These are phyloP conservation scores for Fusarium sp. DNA, from an alignment of 2,329 filamentous ascomycete species.

Conservation along the genomic window DNA sequence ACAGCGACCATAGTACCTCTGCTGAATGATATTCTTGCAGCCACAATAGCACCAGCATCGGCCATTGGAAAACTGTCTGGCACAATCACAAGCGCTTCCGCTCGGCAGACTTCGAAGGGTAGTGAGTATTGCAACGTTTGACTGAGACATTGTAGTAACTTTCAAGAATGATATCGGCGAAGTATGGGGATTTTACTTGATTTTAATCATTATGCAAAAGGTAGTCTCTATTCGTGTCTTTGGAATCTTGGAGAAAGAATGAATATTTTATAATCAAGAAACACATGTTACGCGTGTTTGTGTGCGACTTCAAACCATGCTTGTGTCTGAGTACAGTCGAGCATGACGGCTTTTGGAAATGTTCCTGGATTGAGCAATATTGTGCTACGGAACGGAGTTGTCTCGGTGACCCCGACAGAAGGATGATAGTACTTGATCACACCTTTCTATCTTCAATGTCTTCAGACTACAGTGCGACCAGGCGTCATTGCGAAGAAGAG, in stretches of 20 bases:
- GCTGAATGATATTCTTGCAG: background rate
- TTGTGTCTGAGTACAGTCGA: background rate
- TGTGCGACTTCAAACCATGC: background rate
- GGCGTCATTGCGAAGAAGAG: background rate
- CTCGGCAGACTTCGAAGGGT: background rate
- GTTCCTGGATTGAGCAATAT: background rate
- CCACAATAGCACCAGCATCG: background rate
- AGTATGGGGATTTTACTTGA: background rate
- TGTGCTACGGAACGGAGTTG: background rate
- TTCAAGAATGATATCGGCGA: background rate
- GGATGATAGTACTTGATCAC: background rate
- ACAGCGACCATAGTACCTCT: background rate
- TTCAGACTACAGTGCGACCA: background rate
- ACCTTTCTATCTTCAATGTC: too few species aligned
- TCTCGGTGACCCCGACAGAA: background rate
- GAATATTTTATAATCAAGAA: background rate
- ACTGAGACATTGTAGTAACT: background rate
- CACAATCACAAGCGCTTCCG: accelerated
- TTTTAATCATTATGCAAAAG: background rate
- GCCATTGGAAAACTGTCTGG: background rate
- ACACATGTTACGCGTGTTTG: background rate
- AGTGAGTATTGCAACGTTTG: background rate
- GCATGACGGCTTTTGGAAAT: background rate
- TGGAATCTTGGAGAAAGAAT: background rate
- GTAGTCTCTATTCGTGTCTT: accelerated